Conservation (phyloP, 805 yeast genomes). For the Starmerella floricola region DNA sequence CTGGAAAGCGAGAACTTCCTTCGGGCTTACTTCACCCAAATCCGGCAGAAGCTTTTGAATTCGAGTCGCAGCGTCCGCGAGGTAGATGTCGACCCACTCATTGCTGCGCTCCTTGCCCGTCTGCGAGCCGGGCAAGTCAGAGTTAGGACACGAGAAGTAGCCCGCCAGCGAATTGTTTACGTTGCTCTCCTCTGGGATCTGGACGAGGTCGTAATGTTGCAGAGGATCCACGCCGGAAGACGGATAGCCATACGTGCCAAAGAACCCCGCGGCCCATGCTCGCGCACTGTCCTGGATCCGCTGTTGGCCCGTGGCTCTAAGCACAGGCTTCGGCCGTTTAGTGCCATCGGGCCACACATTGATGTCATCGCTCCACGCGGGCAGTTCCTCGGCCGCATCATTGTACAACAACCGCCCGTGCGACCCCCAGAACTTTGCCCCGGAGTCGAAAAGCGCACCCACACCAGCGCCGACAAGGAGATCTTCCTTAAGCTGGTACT, state of each 20-base stretch:
- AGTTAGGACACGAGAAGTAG: constrained; percentile 31
- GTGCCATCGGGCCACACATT: constrained; percentile 29
- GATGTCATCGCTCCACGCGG: constrained; percentile 24
- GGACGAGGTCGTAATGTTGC: constrained; percentile 28
- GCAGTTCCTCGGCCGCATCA: constrained; percentile 20
- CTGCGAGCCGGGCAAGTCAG: constrained; percentile 21
- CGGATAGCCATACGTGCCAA: constrained; percentile 30
- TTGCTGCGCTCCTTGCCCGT: constrained; percentile 24
- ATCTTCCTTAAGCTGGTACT: constrained; percentile 27
- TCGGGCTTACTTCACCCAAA: constrained; percentile 35
- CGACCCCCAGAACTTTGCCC: constrained; percentile 33
- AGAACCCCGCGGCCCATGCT: constrained; percentile 37
- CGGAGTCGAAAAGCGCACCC: constrained; percentile 31
- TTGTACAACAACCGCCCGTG: constrained; percentile 32
- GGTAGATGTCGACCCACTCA: constrained; percentile 34
- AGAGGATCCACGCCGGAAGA: constrained; percentile 23
- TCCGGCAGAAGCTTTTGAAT: constrained; percentile 46
- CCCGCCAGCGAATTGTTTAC: constrained; percentile 32
- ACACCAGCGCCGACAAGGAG: constrained; percentile 31
- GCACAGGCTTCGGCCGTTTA: constrained; percentile 26
- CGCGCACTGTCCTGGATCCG: constrained; percentile 32
- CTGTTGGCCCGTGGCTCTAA: constrained; percentile 32
- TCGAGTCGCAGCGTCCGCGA: constrained; percentile 45
- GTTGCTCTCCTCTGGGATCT: constrained; percentile 27
- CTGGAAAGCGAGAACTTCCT: constrained; percentile 44